Evolutionary conservation across 2,329 filamentous ascomycete species (phyloP).

Genomic region (Ascochyta fabae): DNA sequence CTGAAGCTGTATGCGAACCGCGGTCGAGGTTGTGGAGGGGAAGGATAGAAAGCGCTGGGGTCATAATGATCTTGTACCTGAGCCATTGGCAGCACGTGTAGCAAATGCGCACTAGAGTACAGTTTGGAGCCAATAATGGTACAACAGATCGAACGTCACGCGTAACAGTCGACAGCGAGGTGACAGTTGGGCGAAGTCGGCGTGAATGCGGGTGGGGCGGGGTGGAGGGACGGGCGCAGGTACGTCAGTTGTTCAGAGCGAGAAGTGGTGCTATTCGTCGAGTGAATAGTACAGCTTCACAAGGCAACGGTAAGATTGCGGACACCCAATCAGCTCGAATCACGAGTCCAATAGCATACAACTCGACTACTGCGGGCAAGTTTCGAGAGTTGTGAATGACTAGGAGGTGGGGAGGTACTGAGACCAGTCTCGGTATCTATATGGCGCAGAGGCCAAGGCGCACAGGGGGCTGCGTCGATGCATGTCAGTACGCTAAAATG

Average conservation of each 20-base stretch:
- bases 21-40: slow-evolving; percentile 9
- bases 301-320: slow-evolving; percentile 28
- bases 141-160: slow-evolving; percentile 4
- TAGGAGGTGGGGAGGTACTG: slow-evolving; percentile 15
- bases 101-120: not conserved
- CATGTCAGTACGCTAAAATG: slow-evolving; percentile 28
- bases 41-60: slow-evolving; percentile 7
- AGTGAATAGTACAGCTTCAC: slow-evolving; percentile 33
- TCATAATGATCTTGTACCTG: slow-evolving; percentile 17
- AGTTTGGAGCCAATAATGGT: slow-evolving; percentile 1
- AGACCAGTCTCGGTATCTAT: slow-evolving; percentile 30
- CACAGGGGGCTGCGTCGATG: slow-evolving; percentile 21
- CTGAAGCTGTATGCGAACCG: slow-evolving; percentile 4
- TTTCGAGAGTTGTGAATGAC: slow-evolving; percentile 21
- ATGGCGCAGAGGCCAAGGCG: slow-evolving; percentile 16
- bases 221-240: slow-evolving; percentile 19
- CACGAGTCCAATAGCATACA: not conserved
- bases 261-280: slow-evolving; percentile 26
- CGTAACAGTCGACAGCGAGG: slow-evolving; percentile 3
- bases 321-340: slow-evolving; percentile 1
- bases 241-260: slow-evolving; percentile 28
- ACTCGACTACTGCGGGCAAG: not conserved
- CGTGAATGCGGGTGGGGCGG: slow-evolving; percentile 29
- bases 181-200: slow-evolving; percentile 14
- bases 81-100: slow-evolving; percentile 23